Percentiles rank a stretch among this genome's conserved stretches.
These are phyloP conservation scores for Cyberlindnera mississippiensis DNA, from an alignment of 805 yeast genomes.

Conservation along the genomic window DNA sequence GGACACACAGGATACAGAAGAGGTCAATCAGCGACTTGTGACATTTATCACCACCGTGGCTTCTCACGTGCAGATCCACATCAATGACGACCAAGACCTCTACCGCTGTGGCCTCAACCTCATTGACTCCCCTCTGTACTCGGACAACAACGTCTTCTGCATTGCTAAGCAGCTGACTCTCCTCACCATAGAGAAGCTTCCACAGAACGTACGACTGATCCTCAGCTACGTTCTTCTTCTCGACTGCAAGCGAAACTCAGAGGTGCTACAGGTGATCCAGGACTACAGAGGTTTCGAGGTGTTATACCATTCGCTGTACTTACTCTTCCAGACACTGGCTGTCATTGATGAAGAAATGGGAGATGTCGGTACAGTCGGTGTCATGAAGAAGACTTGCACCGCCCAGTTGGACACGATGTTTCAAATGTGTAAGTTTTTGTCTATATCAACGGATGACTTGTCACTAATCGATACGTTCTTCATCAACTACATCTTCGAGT, in stretches of 20 bases:
- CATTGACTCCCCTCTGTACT: conserved; percentile 34
- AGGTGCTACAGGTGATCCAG: conserved; percentile 41
- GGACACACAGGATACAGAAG: conserved; percentile 8
- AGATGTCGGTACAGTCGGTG: conserved; percentile 31
- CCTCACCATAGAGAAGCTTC: conserved; percentile 33
- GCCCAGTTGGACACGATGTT: conserved; percentile 49
- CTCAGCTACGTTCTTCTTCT: conserved; percentile 41
- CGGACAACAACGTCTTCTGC: conserved; percentile 40
- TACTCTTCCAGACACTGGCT: conserved; percentile 22
- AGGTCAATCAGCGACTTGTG: conserved; percentile 22
- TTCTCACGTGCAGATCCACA: conserved; percentile 23
- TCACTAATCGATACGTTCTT: conserved; percentile 40
- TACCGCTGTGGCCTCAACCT: conserved; percentile 34
- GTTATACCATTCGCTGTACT: conserved; percentile 39
- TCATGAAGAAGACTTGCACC: conserved; percentile 35
- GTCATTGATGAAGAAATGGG: conserved; percentile 28
- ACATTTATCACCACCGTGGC: conserved; percentile 23
- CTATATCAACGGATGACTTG: conserved; percentile 41
- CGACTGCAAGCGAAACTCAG: conserved; percentile 40
- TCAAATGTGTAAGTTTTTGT: conserved; percentile 49
- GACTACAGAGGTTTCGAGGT: conserved; percentile 51
- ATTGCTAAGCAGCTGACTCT: conserved; percentile 46
- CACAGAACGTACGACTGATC: conserved; percentile 36
- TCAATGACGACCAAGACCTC: conserved; percentile 29
- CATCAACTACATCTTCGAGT: conserved; percentile 43